A percentile compares a stretch with the other conserved stretches of the same genome.
phyloP scores from a whole-genome alignment of 1,139 yeast species.

The Wickerhamiella infanticola region DNA sequence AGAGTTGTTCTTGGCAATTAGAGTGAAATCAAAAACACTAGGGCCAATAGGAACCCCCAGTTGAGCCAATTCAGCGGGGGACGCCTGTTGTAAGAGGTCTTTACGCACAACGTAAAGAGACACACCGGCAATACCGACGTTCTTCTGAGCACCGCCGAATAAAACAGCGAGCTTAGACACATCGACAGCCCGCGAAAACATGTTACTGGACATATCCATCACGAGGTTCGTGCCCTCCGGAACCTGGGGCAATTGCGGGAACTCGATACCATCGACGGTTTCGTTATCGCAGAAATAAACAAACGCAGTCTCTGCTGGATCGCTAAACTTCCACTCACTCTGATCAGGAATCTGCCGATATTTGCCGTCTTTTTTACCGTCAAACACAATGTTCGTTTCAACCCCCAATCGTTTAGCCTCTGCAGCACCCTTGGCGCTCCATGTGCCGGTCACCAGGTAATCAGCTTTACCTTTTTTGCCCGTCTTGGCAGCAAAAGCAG shows the following conservation, averaged over 20 bases:
- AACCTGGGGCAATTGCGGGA: slow-evolving; percentile 39
- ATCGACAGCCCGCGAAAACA: slow-evolving; percentile 66
- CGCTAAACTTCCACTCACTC: slow-evolving; percentile 39
- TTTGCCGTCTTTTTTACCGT: slow-evolving; percentile 46
- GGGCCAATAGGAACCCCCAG: slow-evolving; percentile 65
- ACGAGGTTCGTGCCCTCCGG: slow-evolving; percentile 61
- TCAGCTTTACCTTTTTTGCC: slow-evolving; percentile 74
- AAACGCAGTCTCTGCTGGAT: slow-evolving; percentile 50
- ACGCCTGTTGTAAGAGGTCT: slow-evolving; percentile 49
- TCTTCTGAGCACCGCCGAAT: slow-evolving; percentile 88
- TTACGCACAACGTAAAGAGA: slow-evolving; percentile 83
- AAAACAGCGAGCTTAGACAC: slow-evolving; percentile 74
- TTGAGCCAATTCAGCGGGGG: slow-evolving; percentile 43
- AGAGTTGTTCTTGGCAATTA: slow-evolving; percentile 75
- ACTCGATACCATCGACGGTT: slow-evolving; percentile 90
- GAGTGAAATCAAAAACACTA: slow-evolving; percentile 75
- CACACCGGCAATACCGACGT: slow-evolving; percentile 91
- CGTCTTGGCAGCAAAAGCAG: slow-evolving; percentile 51
- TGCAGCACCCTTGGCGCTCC: slow-evolving; percentile 79
- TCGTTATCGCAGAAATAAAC: slow-evolving; percentile 91
- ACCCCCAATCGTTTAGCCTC: slow-evolving; percentile 79
- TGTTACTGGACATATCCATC: slow-evolving; percentile 90
- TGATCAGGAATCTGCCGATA: slow-evolving; percentile 56
- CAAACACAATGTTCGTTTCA: slow-evolving; percentile 52
- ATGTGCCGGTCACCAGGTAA: slow-evolving; percentile 78